These are phyloP conservation scores for Citrus cavaleriei DNA, from an alignment of 345 rosid species.

Conservation along the genomic window DNA sequence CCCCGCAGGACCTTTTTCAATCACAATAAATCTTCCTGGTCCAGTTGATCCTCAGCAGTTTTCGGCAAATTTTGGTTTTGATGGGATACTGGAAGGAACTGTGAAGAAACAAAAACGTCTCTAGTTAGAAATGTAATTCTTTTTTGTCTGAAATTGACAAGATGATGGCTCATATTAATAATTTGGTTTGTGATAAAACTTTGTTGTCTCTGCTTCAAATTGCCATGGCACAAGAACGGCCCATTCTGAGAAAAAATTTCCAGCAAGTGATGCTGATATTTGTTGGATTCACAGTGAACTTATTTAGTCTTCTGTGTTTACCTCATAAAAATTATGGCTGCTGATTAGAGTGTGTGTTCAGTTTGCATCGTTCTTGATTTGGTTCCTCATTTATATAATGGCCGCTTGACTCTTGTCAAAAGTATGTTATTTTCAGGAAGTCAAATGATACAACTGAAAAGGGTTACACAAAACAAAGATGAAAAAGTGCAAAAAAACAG, in stretches of 20 bases:
- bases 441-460: neutral
- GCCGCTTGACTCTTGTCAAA: neutral
- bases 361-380: neutral
- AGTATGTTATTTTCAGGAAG: neutral
- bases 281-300: neutral
- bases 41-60: constrained; percentile 49
- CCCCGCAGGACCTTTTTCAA: constrained; percentile 51
- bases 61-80: constrained; percentile 39
- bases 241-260: neutral
- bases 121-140: neutral
- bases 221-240: neutral
- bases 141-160: neutral
- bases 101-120: constrained; percentile 33
- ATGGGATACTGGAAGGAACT: constrained; percentile 53
- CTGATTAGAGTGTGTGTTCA: neutral
- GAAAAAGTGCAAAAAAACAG: too few relatives aligned
- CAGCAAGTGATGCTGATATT: neutral
- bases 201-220: neutral
- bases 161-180: neutral
- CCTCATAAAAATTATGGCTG: neutral
- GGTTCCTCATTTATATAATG: neutral
- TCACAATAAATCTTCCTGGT: constrained; percentile 60
- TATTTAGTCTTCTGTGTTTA: neutral
- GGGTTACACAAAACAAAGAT: neutral
- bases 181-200: neutral